Evolutionary conservation across 169 alveolate species (phyloP), one percentile per base, ranked within the genome.

Genomic region (Cryptosporidium xiaoi): DNA sequence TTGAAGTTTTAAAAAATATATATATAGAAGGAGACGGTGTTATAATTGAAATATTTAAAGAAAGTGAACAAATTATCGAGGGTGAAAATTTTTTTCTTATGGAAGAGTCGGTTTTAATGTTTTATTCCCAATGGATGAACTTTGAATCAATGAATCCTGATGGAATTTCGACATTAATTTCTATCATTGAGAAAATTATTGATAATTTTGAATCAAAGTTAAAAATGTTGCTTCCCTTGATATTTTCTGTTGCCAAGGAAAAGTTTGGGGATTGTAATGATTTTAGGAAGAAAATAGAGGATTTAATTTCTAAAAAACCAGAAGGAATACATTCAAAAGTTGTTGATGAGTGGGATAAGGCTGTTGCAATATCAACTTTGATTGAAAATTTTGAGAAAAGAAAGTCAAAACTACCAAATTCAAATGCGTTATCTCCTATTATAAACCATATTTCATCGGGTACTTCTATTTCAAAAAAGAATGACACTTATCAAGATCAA

Each of bases 41-140:
- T 31, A 6, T 51, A 16, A 24, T n/a, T 69, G 16, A 34, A 15
- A 0, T 40, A 40, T 40, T 40, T 6, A 5, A 55, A 34, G 16
- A n/a, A n/a, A 33, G 36, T 53, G 34, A 53, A 31, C 5, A 51
- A 51, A 64, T 51, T 48, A 13, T 51, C 16, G 83, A 69, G 10
- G 31, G n/a, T 15, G 51, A 8, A 13, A 60, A 60, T 36, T 36
- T n/a, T 44, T 40, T 33, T 16, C 15, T 77, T 0, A 8, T 44
- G 31, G 77, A 60, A 51, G 71, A 77, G 27, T 56, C 87, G 24
- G 65, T 27, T 46, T 18, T 44, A 20, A 24, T 77, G 36, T 77
- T 77, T 40, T 77, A 60, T 48, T 77, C 87, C 7, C 71, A 60
- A 66, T 60, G 87, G 87, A 16, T 77, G 16, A 66, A 60, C 10